These are phyloP conservation scores for Epichloe hybrida DNA, from an alignment of 2,329 filamentous ascomycete species.

Conservation along the genomic window DNA sequence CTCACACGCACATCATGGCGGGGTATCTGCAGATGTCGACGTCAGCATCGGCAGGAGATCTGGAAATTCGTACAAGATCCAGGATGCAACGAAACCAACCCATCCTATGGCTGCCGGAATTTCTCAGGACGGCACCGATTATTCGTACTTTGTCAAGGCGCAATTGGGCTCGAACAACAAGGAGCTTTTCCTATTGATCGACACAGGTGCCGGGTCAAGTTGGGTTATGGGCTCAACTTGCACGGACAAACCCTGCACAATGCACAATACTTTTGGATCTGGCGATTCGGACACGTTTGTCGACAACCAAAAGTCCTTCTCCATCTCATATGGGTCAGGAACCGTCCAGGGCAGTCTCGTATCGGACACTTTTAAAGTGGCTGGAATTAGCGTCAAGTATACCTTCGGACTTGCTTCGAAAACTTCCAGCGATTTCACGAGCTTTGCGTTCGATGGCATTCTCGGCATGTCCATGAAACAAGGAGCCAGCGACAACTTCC, in stretches of 20 bases:
- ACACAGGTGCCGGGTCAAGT: slow-evolving; percentile 57
- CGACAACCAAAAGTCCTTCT: slow-evolving; percentile 40
- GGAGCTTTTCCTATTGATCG: slow-evolving; percentile 47
- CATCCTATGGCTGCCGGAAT: slow-evolving; percentile 39
- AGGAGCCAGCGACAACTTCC: slow-evolving; percentile 49
- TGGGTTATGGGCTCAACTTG: slow-evolving; percentile 74
- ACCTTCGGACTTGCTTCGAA: slow-evolving; percentile 60
- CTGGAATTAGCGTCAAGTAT: slow-evolving; percentile 48
- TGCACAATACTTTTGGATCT: slow-evolving; percentile 57
- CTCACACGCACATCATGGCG: neutral
- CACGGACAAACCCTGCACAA: slow-evolving; percentile 47
- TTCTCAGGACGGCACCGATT: slow-evolving; percentile 51
- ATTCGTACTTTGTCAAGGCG: slow-evolving; percentile 49
- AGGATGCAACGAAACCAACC: slow-evolving; percentile 31
- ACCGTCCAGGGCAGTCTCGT: slow-evolving; percentile 53
- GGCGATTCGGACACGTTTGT: slow-evolving; percentile 52
- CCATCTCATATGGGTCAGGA: slow-evolving; percentile 65
- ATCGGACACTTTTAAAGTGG: slow-evolving; percentile 54
- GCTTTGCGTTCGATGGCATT: slow-evolving; percentile 80
- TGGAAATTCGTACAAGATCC: slow-evolving; percentile 33
- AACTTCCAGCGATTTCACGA: slow-evolving; percentile 60
- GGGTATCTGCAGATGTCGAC: neutral
- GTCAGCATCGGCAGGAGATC: slow-evolving; percentile 16
- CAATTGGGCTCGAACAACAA: slow-evolving; percentile 40
- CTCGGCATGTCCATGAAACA: slow-evolving; percentile 58